These are phyloP conservation scores for Mucor lusitanicus DNA, from an alignment of 371 early-diverging fungal species.

Conservation along the genomic window DNA sequence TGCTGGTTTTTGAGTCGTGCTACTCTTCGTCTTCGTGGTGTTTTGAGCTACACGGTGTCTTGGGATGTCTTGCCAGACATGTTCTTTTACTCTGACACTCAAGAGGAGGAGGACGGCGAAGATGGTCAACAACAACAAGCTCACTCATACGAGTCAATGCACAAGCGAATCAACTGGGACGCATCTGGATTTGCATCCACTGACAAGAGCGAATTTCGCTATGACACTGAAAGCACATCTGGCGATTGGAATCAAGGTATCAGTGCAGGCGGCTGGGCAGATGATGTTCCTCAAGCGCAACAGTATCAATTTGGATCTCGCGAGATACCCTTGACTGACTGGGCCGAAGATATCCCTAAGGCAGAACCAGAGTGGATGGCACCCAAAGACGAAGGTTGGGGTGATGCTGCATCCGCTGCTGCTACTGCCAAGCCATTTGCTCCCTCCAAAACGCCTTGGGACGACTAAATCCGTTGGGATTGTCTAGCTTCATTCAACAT, in stretches of 20 bases:
- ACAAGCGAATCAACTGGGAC: neutral
- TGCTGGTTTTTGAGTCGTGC: conserved; percentile 98
- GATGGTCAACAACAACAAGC: neutral
- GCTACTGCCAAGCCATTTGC: neutral
- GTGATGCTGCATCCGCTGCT: neutral
- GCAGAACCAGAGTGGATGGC: neutral
- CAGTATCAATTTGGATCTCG: neutral
- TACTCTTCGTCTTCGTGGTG: conserved; percentile 97
- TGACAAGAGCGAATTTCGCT: neutral
- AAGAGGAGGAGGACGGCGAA: conserved; percentile 67
- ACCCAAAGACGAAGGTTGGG: neutral
- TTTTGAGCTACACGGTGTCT: conserved; percentile 75
- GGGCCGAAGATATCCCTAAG: neutral
- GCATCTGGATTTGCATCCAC: neutral
- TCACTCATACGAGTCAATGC: neutral
- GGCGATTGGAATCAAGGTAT: neutral
- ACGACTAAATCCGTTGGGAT: neutral
- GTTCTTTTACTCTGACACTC: conserved; percentile 96
- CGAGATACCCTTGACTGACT: neutral
- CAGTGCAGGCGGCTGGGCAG: neutral
- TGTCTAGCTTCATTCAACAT: neutral
- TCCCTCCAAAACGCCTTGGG: neutral
- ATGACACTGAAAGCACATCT: neutral
- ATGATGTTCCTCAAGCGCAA: neutral
- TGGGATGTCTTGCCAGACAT: conserved; percentile 98